Evolutionary conservation across 78 protist genomes (phyloP).

Genomic region (Dictyostelium firmibasis): DNA sequence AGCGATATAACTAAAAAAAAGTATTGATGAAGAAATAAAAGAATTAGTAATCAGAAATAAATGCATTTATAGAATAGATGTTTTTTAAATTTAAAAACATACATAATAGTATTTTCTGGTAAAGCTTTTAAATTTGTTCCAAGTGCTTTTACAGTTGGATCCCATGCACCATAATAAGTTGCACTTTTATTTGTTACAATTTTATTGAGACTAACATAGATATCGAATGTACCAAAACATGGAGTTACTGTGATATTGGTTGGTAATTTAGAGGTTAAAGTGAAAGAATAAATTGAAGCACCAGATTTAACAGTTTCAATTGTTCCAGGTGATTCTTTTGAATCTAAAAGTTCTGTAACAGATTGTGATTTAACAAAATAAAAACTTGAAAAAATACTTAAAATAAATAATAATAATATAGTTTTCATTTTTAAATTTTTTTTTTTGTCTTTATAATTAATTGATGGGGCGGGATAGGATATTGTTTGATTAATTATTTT

Average conservation of each 20-base stretch:
- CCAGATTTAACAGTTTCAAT: not conserved
- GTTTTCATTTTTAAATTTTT: not conserved
- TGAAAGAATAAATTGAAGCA: not conserved
- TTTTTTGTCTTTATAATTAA: not conserved
- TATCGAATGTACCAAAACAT: conserved; percentile 25
- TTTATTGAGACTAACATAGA: not conserved
- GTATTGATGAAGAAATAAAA: too few species aligned
- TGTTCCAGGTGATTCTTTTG: not conserved
- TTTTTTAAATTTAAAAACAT: too few species aligned
- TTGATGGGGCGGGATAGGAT: too few species aligned
- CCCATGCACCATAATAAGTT: not conserved
- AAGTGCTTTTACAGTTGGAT: not conserved
- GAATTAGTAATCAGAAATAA: not conserved
- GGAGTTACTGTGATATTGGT: not conserved
- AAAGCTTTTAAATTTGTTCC: not conserved
- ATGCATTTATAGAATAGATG: not conserved
- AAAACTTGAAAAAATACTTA: not conserved
- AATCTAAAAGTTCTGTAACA: not conserved
- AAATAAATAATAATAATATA: not conserved
- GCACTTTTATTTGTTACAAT: not conserved
- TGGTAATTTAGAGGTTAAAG: not conserved
- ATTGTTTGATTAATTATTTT: not conserved
- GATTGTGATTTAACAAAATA: not conserved
- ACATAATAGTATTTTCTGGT: not conserved
- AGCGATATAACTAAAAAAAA: not conserved